Evolutionary conservation across 139 green algal species (phyloP), one percentile per base, ranked within the genome.

Genomic region (Auxenochlorella protothecoides): DNA sequence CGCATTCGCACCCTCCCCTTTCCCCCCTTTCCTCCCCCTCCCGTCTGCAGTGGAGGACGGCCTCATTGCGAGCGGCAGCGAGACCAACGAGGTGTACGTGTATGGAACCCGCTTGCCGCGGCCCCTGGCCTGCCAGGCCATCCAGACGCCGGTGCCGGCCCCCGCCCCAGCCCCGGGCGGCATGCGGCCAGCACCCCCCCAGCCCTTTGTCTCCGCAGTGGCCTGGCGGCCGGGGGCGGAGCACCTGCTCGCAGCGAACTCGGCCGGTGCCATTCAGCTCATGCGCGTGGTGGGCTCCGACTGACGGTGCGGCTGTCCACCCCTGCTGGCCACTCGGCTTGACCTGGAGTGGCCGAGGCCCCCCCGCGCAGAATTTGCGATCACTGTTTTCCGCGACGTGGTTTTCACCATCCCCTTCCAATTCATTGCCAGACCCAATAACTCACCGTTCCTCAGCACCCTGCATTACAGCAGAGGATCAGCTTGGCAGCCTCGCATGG

Each of bases 61-160:
- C 53, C 86, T 97, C 16, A 68, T 96, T 2, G 92, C 92, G 5
- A 88, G 83, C 59, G 92, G 92, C n/a, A 91, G 80, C 54, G 92
- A 97, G 64, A 89, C 78, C 16, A 87, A 88, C 69, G 84, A 92
- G 65, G 78, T 92, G 15, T 85, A 75, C 64, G 84, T 93, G 12
- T 94, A 93, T 74, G 84, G 87, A 73, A 87, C 84, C 59, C 59
- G 79, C 12, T 78, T 89, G 59, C 76, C 83, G 6, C 78, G 78
- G 79, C 82, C 86, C 1, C 74, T 88, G 4, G 72, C 79, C 3
- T 53, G 55, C 6, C 69, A 72, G 68, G 57, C 69, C 53, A 83
- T 86, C 51, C 53, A 10, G 52, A 27, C 3, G 16, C 15, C 15
- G 3, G 55, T 78, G 60, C 14, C 8, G 56, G 27, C 4, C 16